Evolutionary conservation across 2,329 filamentous ascomycete species (phyloP).

Genomic region (Beauveria scarabaeidicola): DNA sequence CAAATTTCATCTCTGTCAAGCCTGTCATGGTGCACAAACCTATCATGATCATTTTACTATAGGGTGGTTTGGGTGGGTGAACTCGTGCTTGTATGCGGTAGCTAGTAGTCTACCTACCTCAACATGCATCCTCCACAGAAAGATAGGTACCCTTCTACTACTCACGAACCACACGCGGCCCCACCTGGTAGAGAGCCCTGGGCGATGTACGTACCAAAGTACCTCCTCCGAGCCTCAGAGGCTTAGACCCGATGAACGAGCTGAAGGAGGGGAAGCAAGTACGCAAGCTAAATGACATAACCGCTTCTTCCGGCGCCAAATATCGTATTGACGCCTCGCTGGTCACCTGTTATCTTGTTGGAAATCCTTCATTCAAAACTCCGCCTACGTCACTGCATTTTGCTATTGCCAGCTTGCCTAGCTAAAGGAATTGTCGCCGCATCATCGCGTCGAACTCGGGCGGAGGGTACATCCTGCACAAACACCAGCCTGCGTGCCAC

Average conservation of each 20-base stretch:
- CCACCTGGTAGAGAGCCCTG: neutral
- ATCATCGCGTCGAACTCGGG: neutral
- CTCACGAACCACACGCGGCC: neutral
- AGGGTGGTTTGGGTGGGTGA: constrained; percentile 3
- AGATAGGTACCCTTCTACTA: neutral
- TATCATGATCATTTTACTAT: neutral
- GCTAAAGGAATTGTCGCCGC: neutral
- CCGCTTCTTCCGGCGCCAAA: constrained; percentile 7
- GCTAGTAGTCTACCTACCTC: neutral
- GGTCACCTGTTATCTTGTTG: neutral
- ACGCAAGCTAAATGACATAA: constrained; percentile 1
- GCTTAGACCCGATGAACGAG: neutral
- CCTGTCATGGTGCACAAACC: neutral
- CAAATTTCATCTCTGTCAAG: neutral
- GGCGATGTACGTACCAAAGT: neutral
- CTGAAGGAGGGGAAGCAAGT: neutral
- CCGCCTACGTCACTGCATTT: neutral
- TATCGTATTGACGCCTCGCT: neutral
- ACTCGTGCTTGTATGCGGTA: neutral
- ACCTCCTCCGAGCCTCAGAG: neutral
- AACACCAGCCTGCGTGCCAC: neutral
- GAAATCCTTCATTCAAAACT: neutral
- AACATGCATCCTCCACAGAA: neutral
- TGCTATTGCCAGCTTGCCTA: neutral
- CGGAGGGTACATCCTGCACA: neutral